Conservation (phyloP, 768 basidiomycete genomes). For the Termitomyces sp. region DNA sequence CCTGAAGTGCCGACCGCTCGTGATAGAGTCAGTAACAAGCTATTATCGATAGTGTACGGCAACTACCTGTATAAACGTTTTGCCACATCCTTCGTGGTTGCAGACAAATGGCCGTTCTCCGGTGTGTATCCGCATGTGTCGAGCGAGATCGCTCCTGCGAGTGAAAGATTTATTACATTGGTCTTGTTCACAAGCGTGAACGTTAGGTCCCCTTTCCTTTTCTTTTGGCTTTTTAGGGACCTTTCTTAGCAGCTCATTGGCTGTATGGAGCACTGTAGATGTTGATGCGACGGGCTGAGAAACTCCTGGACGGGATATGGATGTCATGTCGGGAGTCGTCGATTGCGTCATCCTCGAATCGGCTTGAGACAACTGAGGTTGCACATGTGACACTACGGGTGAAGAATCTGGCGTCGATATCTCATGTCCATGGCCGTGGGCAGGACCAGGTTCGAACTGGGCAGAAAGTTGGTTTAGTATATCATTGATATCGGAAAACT, state of each 20-base stretch:
- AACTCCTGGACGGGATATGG: slow-evolving; percentile 26
- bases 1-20: slow-evolving; percentile 84
- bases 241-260: slow-evolving; percentile 26
- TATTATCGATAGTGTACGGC: neutral
- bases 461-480: slow-evolving; percentile 70
- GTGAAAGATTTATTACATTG: slow-evolving; percentile 79
- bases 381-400: slow-evolving; percentile 35
- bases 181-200: slow-evolving; percentile 65
- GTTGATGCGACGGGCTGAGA: slow-evolving; percentile 48
- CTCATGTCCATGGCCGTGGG: slow-evolving; percentile 33
- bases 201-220: slow-evolving; percentile 39
- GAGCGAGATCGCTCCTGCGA: slow-evolving; percentile 74
- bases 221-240: slow-evolving; percentile 29
- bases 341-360: slow-evolving; percentile 16
- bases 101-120: slow-evolving; percentile 86
- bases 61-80: slow-evolving; percentile 86
- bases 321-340: slow-evolving; percentile 25
- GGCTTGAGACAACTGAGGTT: slow-evolving; percentile 28
- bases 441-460: slow-evolving; percentile 57
- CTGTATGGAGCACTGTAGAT: slow-evolving; percentile 28
- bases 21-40: slow-evolving; percentile 10
- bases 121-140: slow-evolving; percentile 88
- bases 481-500: slow-evolving; percentile 70
- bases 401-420: slow-evolving; percentile 41
- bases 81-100: slow-evolving; percentile 66